These are phyloP conservation scores for Termitomyces sp. DNA, from an alignment of 768 basidiomycete species.

Conservation along the genomic window DNA sequence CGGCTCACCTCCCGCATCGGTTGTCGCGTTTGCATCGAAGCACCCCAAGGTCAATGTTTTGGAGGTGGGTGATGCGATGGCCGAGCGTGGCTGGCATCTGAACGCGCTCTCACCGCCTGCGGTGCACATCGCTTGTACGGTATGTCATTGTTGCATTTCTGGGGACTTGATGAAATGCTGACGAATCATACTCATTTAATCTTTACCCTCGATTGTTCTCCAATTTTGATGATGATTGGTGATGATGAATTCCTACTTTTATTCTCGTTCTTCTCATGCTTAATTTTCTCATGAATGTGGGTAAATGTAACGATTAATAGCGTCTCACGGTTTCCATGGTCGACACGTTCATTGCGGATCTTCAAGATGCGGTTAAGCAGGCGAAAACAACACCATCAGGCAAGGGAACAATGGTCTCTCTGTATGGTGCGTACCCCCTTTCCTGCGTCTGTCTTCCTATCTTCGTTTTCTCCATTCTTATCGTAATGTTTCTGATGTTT, in stretches of 20 bases:
- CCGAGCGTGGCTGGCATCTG: slow-evolving; percentile 84
- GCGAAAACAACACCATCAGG: slow-evolving; percentile 61
- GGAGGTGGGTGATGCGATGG: slow-evolving; percentile 89
- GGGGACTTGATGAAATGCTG: background rate
- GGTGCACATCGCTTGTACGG: slow-evolving; percentile 92
- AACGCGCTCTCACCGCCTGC: slow-evolving; percentile 81
- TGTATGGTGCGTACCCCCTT: slow-evolving; percentile 64
- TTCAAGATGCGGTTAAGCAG: slow-evolving; percentile 71
- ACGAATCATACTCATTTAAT: slow-evolving; percentile 1
- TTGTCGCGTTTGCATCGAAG: slow-evolving; percentile 80
- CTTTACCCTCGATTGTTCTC: background rate
- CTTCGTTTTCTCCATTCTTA: background rate
- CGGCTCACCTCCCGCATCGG: slow-evolving; percentile 84
- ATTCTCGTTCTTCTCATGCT: background rate
- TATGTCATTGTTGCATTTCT: slow-evolving; percentile 29
- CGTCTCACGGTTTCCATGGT: slow-evolving; percentile 72
- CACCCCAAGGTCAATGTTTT: slow-evolving; percentile 64
- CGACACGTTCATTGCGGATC: slow-evolving; percentile 77
- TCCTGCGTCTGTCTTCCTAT: background rate
- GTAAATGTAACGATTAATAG: slow-evolving; percentile 28
- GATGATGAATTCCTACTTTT: background rate
- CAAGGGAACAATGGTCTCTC: slow-evolving; percentile 82
- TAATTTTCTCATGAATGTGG: background rate
- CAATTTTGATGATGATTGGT: too few species aligned
- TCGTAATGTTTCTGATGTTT: background rate